Percentiles rank a stretch among this genome's conserved stretches.
Evolutionary conservation across 768 basidiomycete genomes (phyloP).

Genomic region (Pleurotus djamor): DNA sequence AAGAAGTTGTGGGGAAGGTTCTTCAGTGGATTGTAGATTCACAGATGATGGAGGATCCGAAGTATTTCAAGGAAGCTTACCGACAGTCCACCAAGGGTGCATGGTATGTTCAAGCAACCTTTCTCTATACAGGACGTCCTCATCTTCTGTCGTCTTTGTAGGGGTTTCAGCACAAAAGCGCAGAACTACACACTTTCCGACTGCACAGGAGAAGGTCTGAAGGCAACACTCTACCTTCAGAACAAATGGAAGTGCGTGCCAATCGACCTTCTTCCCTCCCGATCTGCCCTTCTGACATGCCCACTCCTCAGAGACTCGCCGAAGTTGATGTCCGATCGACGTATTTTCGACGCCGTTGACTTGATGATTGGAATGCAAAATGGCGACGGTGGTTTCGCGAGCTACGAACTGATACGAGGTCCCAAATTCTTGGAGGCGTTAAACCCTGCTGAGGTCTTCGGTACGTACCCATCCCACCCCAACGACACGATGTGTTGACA

Average conservation of each 20-base stretch:
- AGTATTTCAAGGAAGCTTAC: constrained; percentile 58
- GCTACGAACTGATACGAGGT: constrained; percentile 88
- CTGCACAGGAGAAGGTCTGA: constrained; percentile 93
- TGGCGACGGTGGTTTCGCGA: constrained; percentile 84
- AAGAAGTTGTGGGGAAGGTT: constrained; percentile 57
- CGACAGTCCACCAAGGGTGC: constrained; percentile 67
- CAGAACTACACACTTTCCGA: constrained; percentile 97
- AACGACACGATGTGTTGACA: background rate
- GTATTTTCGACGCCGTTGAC: constrained; percentile 86
- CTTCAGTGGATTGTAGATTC: constrained; percentile 73
- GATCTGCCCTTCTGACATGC: constrained; percentile 19
- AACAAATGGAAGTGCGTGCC: constrained; percentile 67
- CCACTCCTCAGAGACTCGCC: constrained; percentile 44
- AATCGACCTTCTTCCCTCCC: constrained; percentile 6
- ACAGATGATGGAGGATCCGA: constrained; percentile 72
- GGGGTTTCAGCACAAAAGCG: constrained; percentile 71
- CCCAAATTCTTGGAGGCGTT: constrained; percentile 78
- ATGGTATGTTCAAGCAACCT: constrained; percentile 23
- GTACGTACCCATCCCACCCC: constrained; percentile 32
- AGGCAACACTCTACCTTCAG: constrained; percentile 88
- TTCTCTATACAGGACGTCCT: background rate
- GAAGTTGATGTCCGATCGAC: constrained; percentile 68
- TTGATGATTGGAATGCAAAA: constrained; percentile 87
- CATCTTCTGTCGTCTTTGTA: background rate
- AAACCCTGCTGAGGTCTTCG: constrained; percentile 97